phyloP scores from a whole-genome alignment of 768 basidiomycete genomes.

The Clitopilus hobsonii region DNA sequence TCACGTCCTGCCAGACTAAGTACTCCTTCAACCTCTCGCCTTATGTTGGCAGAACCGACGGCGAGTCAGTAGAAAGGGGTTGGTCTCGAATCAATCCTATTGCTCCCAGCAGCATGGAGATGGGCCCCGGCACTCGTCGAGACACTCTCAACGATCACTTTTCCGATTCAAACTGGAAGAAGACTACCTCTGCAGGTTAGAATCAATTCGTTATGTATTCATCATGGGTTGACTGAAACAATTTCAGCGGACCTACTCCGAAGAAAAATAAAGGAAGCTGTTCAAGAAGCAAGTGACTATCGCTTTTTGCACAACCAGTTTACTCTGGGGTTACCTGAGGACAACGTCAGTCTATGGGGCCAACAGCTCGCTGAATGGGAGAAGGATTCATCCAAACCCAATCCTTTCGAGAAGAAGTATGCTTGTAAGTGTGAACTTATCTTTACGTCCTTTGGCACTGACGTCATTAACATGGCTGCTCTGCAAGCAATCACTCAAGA shows the following conservation, averaged over 20 bases:
- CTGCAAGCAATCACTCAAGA: slow-evolving; percentile 8
- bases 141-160: slow-evolving; percentile 24
- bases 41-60: slow-evolving; percentile 23
- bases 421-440: background rate
- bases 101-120: slow-evolving; percentile 24
- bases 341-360: background rate
- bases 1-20: slow-evolving; percentile 9
- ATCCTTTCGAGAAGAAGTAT: slow-evolving; percentile 2
- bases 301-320: background rate
- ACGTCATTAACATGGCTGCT: background rate
- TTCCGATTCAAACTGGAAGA: slow-evolving; percentile 24
- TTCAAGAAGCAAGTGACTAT: slow-evolving; percentile 1
- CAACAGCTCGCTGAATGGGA: slow-evolving; percentile 4
- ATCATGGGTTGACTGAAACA: background rate
- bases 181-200: slow-evolving; percentile 16
- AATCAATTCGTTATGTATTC: background rate
- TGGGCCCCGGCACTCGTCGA: slow-evolving; percentile 23
- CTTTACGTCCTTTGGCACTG: background rate
- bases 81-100: slow-evolving; percentile 24
- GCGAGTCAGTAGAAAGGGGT: slow-evolving; percentile 26
- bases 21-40: slow-evolving; percentile 19
- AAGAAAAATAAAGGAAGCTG: slow-evolving; percentile 5
- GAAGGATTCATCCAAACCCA: background rate
- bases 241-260: background rate
- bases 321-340: background rate